Base-by-base conservation (phyloP, 148 eudicot species). In the Fagopyrum tataricum region DNA sequence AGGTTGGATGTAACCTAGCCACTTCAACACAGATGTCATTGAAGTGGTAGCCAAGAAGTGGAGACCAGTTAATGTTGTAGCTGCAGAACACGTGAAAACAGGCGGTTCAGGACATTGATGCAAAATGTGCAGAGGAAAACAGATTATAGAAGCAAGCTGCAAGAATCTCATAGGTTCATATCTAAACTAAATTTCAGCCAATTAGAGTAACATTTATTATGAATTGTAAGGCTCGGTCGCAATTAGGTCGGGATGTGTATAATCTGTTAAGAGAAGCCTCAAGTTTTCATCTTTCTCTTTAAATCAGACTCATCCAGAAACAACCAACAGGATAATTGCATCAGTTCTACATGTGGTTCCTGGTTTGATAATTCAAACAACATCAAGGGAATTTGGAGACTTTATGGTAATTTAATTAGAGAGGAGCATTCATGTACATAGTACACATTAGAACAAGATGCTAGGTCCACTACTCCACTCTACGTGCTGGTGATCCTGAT, bases 1-100 rank as follows among this genome's bases (percentile, higher is more conserved):
- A 40, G 78, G 44, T 31, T 77, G 83, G n/a, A 81, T 81, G 71
- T 77, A 81, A 14, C 83, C 83, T 61, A 77, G 52, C 75, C 80
- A 74, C 51, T 67, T 74, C 59, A 81, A 80, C 7, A 74, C 53
- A 40, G 73, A 31, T 44, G 83, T 77, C 83, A 81, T 81, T 75
- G 77, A 69, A 41, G 78, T 77, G 37, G 83, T 81, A 37, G 83
- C 79, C 53, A 62, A 72, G 72, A 81, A 81, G 72, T 81, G 83
- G 26, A 81, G 71, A 53, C 80, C 83, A 18, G 83, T 81, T 55
- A 81, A 75, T 37, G 80, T 81, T 70, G 83, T 81, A 74, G 83
- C 83, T 81, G 83, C 78, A 77, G 39, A 55, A 0, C 23, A 7
- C 10, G 24, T 20, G 26, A 18, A 18, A 55, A n/a, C 26, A 55